Evolutionary conservation across 768 basidiomycete genomes (phyloP), one percentile per base, ranked within the genome.

Genomic region (Boletus subparvulus): DNA sequence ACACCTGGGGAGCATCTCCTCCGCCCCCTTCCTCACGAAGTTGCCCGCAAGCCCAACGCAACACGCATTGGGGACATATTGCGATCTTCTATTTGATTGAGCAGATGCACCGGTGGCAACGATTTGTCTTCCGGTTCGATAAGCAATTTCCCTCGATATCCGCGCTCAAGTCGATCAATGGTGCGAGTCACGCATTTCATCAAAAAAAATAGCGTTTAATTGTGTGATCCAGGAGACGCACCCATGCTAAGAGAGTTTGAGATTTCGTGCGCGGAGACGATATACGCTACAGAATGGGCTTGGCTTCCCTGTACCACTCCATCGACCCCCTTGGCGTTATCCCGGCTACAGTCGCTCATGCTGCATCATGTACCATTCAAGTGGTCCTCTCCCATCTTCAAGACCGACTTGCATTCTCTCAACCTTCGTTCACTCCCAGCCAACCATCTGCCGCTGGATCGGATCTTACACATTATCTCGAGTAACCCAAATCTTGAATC

Each of bases 91-190:
- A 92, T 66, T 72, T 92, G 21, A 84, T 86, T 3, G 83, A 88
- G 61, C 87, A 90, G 67, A 91, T 91, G 84, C 83, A 84, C 60
- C 81, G 90, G 30, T 92, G 90, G 90, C 80, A 88, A 65, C 78
- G 89, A 24, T 92, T 92, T 62, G 80, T 91, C 12, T 91, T 92
- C 64, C 76, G 86, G 41, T 92, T 89, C 61, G 88, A 90, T 65
- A 86, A 83, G 67, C 85, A 86, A 35, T 91, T 91, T 69, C 73
- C 83, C 17, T 89, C 88, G 4, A 81, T 90, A 74, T 76, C 77
- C 55, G 88, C 90, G 9, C 78, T 92, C 60, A 87, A 87, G 67
- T 82, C 84, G 17, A 84, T 92, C 62, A 80, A 78, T 50, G 88
- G 89, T 89, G 58, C 46, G 82, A 73, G 51, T 32, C 36, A 43